Conservation (phyloP, 129 eudicot species). For the Cynara cardunculus region DNA sequence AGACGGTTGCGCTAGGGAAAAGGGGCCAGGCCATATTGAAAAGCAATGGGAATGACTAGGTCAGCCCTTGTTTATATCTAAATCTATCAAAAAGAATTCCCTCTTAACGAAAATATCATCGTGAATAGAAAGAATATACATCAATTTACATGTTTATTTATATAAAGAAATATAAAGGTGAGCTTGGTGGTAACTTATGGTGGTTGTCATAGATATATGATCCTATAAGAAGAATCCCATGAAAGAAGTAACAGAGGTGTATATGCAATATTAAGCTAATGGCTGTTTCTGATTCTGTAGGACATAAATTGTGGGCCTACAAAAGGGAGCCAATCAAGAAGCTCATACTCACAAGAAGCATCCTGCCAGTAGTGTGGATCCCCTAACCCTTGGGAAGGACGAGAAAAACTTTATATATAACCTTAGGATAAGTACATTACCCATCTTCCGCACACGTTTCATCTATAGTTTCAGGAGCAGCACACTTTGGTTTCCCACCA, state of each 20-base stretch:
- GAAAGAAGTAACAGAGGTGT: not conserved
- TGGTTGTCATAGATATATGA: too few species aligned
- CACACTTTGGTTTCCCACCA: conserved; percentile 76
- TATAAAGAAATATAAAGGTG: too few species aligned
- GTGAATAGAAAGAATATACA: too few species aligned
- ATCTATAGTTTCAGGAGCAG: conserved; percentile 42
- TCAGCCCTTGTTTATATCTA: too few species aligned
- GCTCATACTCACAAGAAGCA: not conserved
- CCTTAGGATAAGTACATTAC: conserved; percentile 32
- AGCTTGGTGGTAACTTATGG: too few species aligned
- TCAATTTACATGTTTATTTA: too few species aligned
- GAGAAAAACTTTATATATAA: not conserved
- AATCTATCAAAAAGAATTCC: too few species aligned
- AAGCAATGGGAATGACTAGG: too few species aligned
- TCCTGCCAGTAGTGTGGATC: not conserved
- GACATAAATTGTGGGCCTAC: not conserved
- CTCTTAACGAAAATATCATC: too few species aligned
- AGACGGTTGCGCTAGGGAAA: too few species aligned
- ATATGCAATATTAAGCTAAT: not conserved
- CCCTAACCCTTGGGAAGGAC: not conserved
- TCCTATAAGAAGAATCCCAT: not conserved
- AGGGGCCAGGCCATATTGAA: too few species aligned
- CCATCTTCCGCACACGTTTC: conserved; percentile 85
- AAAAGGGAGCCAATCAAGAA: not conserved
- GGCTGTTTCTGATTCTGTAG: not conserved